These are phyloP conservation scores for Polyporus arcularius DNA, from an alignment of 768 basidiomycete genomes.

Conservation along the genomic window DNA sequence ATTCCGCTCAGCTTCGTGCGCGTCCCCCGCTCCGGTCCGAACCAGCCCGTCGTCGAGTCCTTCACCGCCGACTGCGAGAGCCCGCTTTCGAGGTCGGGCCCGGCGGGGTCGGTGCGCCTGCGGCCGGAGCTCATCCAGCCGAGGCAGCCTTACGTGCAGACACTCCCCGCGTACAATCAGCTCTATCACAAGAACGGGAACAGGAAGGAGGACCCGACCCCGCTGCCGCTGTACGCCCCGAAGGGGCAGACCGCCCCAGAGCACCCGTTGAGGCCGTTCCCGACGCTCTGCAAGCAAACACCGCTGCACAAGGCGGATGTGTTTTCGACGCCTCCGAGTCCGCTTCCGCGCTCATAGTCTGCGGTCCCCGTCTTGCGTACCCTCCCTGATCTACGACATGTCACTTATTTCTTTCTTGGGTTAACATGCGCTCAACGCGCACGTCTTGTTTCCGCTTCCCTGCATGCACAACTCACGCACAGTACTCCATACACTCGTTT, in stretches of 20 bases:
- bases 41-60: constrained; percentile 12
- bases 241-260: constrained; percentile 3
- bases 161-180: constrained; percentile 76
- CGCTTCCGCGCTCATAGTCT: background rate
- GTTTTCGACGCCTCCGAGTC: background rate
- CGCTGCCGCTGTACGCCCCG: constrained; percentile 35
- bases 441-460: too few species aligned
- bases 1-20: constrained; percentile 28
- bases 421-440: too few species aligned
- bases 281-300: constrained; percentile 13
- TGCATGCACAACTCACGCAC: too few species aligned
- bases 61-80: constrained; percentile 54
- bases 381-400: too few species aligned
- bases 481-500: too few species aligned
- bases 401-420: too few species aligned
- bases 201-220: constrained; percentile 68
- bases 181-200: constrained; percentile 76
- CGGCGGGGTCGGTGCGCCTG: constrained; percentile 7
- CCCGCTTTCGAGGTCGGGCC: constrained; percentile 32
- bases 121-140: background rate
- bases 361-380: too few species aligned
- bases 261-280: background rate
- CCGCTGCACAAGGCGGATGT: background rate
- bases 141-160: constrained; percentile 27
- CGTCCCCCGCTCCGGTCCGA: constrained; percentile 2